These are phyloP conservation scores for Pouteria campechiana DNA, from an alignment of 179 eudicot species.

Conservation along the genomic window DNA sequence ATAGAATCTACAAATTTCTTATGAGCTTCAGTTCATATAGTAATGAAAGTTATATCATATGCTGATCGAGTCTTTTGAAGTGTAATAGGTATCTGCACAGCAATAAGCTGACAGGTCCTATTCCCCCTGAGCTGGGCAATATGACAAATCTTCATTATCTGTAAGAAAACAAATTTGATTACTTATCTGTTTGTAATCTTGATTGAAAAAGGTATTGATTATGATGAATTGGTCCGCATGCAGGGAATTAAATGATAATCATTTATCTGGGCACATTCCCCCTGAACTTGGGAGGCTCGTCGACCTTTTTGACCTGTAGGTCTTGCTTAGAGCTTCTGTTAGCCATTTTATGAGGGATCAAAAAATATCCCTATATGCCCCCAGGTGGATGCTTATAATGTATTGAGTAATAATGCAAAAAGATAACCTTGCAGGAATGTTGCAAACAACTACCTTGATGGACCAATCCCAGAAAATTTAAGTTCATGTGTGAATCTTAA, in stretches of 20 bases:
- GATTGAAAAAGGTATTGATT: not conserved
- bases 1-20: too few relatives aligned
- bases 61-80: too few relatives aligned
- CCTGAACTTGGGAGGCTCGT: constrained; percentile 86
- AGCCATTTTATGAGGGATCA: not conserved
- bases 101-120: constrained; percentile 66
- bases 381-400: not conserved
- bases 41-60: not conserved
- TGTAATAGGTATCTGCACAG: constrained; percentile 75
- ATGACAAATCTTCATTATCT: constrained; percentile 94
- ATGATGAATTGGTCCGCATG: not conserved
- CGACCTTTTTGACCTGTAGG: constrained; percentile 87
- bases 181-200: too few relatives aligned
- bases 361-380: not conserved
- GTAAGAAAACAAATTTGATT: too few relatives aligned
- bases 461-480: constrained; percentile 74
- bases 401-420: too few relatives aligned
- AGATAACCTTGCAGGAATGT: constrained; percentile 81
- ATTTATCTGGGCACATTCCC: constrained; percentile 70
- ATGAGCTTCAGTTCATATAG: not conserved
- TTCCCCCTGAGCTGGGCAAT: constrained; percentile 93
- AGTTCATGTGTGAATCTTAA: constrained; percentile 92
- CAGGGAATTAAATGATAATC: constrained; percentile 90
- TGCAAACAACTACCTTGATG: constrained; percentile 76
- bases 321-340: not conserved